phyloP scores from a whole-genome alignment of 1,284 basidiomycete species.

The Fomitopsis palustris region DNA sequence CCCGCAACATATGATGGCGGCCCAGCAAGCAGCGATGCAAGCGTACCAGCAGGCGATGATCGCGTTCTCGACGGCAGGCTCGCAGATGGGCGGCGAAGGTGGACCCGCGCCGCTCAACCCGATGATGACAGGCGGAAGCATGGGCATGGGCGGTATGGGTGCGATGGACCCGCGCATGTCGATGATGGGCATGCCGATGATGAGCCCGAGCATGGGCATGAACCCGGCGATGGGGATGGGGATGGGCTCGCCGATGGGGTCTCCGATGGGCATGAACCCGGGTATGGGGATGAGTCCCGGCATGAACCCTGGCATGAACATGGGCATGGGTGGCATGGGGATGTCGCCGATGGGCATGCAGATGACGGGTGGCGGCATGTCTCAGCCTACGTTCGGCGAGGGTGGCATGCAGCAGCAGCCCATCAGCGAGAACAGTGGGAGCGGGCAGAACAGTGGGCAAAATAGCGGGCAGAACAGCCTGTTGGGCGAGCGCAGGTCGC shows the following conservation, averaged over 20 bases:
- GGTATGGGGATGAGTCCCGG: slow-evolving; percentile 13
- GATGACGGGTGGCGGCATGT: slow-evolving; percentile 18
- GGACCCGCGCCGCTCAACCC: slow-evolving; percentile 40
- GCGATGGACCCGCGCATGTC: slow-evolving; percentile 47
- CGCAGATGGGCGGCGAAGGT: slow-evolving; percentile 59
- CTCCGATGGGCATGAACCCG: slow-evolving; percentile 16
- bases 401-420: slow-evolving; percentile 13
- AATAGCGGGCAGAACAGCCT: neutral
- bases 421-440: slow-evolving; percentile 8
- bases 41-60: slow-evolving; percentile 92
- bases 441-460: neutral
- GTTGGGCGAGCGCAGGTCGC: neutral
- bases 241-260: slow-evolving; percentile 16
- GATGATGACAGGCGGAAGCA: slow-evolving; percentile 51
- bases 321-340: slow-evolving; percentile 30
- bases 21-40: slow-evolving; percentile 84
- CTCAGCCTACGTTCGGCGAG: slow-evolving; percentile 17
- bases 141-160: slow-evolving; percentile 31
- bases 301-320: slow-evolving; percentile 31
- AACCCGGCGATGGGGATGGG: slow-evolving; percentile 18
- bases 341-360: slow-evolving; percentile 18
- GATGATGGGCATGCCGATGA: slow-evolving; percentile 41
- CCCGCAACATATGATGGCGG: slow-evolving; percentile 87
- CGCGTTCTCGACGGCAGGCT: slow-evolving; percentile 78
- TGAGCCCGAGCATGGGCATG: slow-evolving; percentile 29